Conservation (phyloP, 306 rosid genomes). For the Sesbania bispinosa region DNA sequence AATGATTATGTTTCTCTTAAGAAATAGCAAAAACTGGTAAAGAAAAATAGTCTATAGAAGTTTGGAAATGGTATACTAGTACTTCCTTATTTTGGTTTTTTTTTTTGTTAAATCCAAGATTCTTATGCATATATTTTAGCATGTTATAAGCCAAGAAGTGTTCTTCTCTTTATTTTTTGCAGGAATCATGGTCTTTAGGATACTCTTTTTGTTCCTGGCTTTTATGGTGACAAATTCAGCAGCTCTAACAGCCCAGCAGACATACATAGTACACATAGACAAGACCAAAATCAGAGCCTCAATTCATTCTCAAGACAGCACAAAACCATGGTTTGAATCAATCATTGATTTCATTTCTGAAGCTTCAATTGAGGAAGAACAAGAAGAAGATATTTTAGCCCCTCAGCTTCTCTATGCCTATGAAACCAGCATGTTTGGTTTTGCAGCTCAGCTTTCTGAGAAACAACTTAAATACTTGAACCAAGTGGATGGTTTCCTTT, state of each 20-base stretch:
- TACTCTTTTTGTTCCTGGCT: slow-evolving; percentile 34
- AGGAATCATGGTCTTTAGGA: slow-evolving; percentile 44
- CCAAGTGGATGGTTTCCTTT: slow-evolving; percentile 47
- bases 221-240: slow-evolving; percentile 37
- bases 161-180: slow-evolving; percentile 9
- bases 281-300: slow-evolving; percentile 37
- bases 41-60: background rate
- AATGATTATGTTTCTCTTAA: background rate
- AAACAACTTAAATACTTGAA: slow-evolving; percentile 45
- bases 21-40: background rate
- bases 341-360: slow-evolving; percentile 45
- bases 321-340: slow-evolving; percentile 44
- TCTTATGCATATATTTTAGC: slow-evolving; percentile 3
- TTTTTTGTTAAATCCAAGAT: background rate
- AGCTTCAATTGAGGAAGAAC: slow-evolving; percentile 29
- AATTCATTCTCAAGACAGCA: slow-evolving; percentile 30
- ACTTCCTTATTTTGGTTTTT: background rate
- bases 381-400: slow-evolving; percentile 7
- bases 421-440: slow-evolving; percentile 57
- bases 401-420: slow-evolving; percentile 56
- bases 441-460: slow-evolving; percentile 49
- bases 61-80: background rate
- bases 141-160: background rate
- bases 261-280: slow-evolving; percentile 74
- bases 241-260: slow-evolving; percentile 37